These are phyloP conservation scores for Erysimum cheiranthoides DNA, from an alignment of 345 rosid genomes.

Conservation along the genomic window DNA sequence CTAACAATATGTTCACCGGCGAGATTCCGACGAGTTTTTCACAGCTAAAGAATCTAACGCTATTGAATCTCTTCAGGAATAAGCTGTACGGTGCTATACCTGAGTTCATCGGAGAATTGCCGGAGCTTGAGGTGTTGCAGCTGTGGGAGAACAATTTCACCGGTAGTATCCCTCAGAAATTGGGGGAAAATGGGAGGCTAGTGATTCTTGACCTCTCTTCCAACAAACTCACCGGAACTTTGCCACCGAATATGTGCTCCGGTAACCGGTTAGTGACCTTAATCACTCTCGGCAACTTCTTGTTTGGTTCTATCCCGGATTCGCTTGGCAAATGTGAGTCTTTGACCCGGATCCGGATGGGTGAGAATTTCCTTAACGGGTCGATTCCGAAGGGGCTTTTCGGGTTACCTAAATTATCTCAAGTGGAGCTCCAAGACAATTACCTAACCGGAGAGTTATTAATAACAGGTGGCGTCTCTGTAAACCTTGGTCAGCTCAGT, in stretches of 20 bases:
- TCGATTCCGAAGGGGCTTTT: constrained; percentile 77
- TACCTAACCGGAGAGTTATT: constrained; percentile 67
- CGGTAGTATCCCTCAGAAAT: constrained; percentile 61
- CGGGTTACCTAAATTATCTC: constrained; percentile 64
- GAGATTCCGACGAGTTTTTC: constrained; percentile 69
- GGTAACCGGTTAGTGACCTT: constrained; percentile 63
- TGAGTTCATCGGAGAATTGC: constrained; percentile 68
- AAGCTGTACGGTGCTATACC: constrained; percentile 78
- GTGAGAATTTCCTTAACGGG: constrained; percentile 77
- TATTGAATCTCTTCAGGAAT: constrained; percentile 77
- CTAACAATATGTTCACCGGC: constrained; percentile 73
- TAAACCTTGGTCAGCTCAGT: constrained; percentile 68
- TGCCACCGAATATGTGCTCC: constrained; percentile 68
- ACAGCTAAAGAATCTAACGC: constrained; percentile 60
- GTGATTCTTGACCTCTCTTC: constrained; percentile 70
- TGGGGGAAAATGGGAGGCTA: constrained; percentile 68
- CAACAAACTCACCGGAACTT: constrained; percentile 69
- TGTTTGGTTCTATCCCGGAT: constrained; percentile 76
- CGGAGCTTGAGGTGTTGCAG: constrained; percentile 77
- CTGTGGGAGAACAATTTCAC: constrained; percentile 91
- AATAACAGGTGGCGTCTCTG: constrained; percentile 47
- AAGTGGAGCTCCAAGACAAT: constrained; percentile 79
- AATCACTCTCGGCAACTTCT: constrained; percentile 69
- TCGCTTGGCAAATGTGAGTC: constrained; percentile 71
- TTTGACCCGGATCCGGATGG: constrained; percentile 79